phyloP scores from a whole-genome alignment of 352 stramenopile genomes.

The Pythium pyrilobum region DNA sequence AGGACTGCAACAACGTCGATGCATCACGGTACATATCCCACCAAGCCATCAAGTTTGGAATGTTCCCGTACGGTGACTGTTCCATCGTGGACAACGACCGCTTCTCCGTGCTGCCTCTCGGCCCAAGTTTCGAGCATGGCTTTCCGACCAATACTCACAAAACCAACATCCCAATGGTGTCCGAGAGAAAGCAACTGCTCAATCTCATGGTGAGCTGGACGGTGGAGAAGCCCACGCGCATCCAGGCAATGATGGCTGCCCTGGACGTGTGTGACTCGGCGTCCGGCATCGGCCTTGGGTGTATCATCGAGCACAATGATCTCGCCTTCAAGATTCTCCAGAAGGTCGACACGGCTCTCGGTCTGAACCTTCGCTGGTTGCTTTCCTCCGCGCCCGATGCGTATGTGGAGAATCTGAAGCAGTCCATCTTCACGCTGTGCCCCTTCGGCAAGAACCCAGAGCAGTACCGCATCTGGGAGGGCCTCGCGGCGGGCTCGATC shows the following conservation, averaged over 20 bases:
- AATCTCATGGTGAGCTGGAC: constrained; percentile 72
- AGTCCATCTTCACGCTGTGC: constrained; percentile 57
- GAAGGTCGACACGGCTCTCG: constrained; percentile 34
- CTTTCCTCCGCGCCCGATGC: constrained; percentile 39
- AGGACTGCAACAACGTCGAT: constrained; percentile 55
- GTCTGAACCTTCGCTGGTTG: constrained; percentile 41
- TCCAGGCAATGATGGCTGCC: constrained; percentile 52
- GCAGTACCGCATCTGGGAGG: constrained; percentile 67
- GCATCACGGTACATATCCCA: constrained; percentile 23
- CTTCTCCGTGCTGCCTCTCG: constrained; percentile 40
- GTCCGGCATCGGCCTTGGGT: constrained; percentile 5
- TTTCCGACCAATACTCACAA: constrained; percentile 51
- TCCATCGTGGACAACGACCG: constrained; percentile 46
- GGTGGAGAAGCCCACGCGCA: constrained; percentile 50
- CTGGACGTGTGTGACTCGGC: constrained; percentile 31
- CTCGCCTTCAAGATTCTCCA: constrained; percentile 55
- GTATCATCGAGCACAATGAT: constrained; percentile 55
- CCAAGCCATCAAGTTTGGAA: constrained; percentile 36
- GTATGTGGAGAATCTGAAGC: constrained; percentile 51
- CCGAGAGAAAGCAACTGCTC: constrained; percentile 31
- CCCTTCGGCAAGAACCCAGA: constrained; percentile 61
- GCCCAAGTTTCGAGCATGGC: constrained; percentile 56
- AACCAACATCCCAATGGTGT: constrained; percentile 14
- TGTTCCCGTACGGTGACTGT: constrained; percentile 62
- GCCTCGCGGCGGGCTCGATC: constrained; percentile 54